Percentiles rank a stretch among this genome's conserved stretches.
These are phyloP conservation scores for Yamadazyma sp. DNA, from an alignment of 805 yeast species.

Conservation along the genomic window DNA sequence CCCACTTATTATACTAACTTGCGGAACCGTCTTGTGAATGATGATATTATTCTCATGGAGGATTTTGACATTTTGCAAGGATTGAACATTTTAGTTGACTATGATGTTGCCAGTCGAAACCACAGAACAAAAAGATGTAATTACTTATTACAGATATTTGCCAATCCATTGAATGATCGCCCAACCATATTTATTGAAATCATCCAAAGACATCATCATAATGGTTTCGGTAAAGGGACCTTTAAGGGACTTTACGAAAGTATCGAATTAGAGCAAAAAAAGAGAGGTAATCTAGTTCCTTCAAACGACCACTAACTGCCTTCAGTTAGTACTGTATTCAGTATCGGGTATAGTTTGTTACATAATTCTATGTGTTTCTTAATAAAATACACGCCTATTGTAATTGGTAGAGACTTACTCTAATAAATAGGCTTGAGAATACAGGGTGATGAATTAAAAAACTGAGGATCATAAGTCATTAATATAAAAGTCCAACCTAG, in stretches of 20 bases:
- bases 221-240: conserved; percentile 89
- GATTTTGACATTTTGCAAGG: conserved; percentile 47
- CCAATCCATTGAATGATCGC: conserved; percentile 71
- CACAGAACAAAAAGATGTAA: conserved; percentile 40
- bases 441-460: too few species aligned
- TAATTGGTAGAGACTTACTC: too few species aligned
- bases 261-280: conserved; percentile 72
- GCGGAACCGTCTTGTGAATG: conserved; percentile 41
- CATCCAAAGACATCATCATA: conserved; percentile 75
- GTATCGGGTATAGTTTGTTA: too few species aligned
- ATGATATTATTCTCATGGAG: conserved; percentile 51
- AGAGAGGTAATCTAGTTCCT: conserved; percentile 59
- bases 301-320: conserved; percentile 1
- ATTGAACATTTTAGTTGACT: conserved; percentile 70
- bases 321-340: too few species aligned
- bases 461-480: too few species aligned
- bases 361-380: too few species aligned
- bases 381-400: neutral
- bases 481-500: neutral
- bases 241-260: conserved; percentile 80
- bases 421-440: too few species aligned
- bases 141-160: conserved; percentile 78
- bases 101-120: conserved; percentile 52
- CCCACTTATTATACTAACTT: conserved; percentile 55
- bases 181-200: conserved; percentile 83